Base-by-base conservation (phyloP, 2,329 filamentous ascomycete genomes). In the Sporothrix sp. region DNA sequence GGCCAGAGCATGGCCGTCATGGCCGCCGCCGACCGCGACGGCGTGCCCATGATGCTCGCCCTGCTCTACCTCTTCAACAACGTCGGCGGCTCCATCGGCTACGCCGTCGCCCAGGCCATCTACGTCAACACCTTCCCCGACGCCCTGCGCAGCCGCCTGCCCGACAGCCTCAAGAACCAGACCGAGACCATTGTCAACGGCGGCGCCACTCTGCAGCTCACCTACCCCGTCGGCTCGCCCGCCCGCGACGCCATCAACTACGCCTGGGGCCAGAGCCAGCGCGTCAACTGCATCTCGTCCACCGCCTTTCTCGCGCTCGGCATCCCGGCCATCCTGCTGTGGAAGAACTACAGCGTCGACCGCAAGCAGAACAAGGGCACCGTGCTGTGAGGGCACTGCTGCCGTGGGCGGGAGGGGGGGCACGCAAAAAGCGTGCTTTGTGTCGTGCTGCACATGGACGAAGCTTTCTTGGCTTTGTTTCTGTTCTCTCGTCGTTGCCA, bases 61-160 rank as follows among this genome's bases (percentile, higher is more conserved):
- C 65, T 84, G 58, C 71, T 79, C 56, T 68, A 74, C 20, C 73
- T 82, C 18, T 75, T 76, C 48, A 72, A 75, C 55, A 74, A 72
- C 52, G 71, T 83, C 50, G 81, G 79, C 48, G 76, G 76, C 39
- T 75, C 76, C 3, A 72, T 82, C 27, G 79, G 79, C n/a, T 66
- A 68, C 2, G 73, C 79, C 25, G 71, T 84, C 44, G 74, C 79
- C 3, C 73, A 72, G 2, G 77, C 78, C 10, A 75, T 84, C 58
- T 84, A 79, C 78, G 75, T 72, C 1, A 70, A 73, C 56, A 67
- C 74, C 8, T 75, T 84, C 57, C 74, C 74, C 7, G 60, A 61
- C 18, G 74, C 71, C 30, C 68, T 82, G 8, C 60, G 61, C 38
- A 54, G 63, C 38, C 73, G 75, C 52, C 67, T 82, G 11, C 61